Evolutionary conservation across 2,329 filamentous ascomycete genomes (phyloP).

Genomic region (Bipolaris sorokiniana): DNA sequence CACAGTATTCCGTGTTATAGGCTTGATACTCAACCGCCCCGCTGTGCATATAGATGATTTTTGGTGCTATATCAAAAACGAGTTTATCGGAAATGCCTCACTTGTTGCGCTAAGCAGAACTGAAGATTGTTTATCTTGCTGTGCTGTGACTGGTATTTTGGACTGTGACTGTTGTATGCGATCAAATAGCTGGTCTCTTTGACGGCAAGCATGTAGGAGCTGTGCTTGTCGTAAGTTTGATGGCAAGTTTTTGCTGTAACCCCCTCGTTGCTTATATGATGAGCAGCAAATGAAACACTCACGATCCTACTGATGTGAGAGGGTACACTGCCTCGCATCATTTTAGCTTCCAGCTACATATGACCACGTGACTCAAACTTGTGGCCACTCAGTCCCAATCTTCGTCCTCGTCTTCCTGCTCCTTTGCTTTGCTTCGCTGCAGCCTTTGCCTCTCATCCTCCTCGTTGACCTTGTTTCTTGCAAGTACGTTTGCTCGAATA

Average conservation of each 20-base stretch:
- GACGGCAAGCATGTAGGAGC: neutral
- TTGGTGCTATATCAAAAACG: neutral
- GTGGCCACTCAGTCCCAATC: constrained; percentile 56
- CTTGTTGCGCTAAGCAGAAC: neutral
- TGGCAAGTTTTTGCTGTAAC: neutral
- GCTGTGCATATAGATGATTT: neutral
- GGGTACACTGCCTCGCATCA: neutral
- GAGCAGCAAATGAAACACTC: neutral
- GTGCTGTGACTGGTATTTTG: neutral
- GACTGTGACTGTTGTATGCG: neutral
- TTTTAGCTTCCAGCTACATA: neutral
- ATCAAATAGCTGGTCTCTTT: neutral
- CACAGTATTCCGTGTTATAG: neutral
- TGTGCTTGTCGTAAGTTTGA: neutral
- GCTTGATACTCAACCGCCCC: too few relatives aligned
- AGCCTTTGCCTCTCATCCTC: constrained; percentile 48
- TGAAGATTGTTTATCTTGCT: neutral
- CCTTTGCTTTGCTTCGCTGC: constrained; percentile 39
- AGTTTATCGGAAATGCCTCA: neutral
- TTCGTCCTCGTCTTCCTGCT: constrained; percentile 54
- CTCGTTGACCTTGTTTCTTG: constrained; percentile 58
- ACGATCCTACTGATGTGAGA: neutral
- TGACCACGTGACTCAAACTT: neutral
- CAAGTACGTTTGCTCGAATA: constrained; percentile 58
- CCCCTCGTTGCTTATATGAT: neutral